These are phyloP conservation scores for Ceratocystis albifundus DNA, from an alignment of 2,329 filamentous ascomycete genomes.

Conservation along the genomic window DNA sequence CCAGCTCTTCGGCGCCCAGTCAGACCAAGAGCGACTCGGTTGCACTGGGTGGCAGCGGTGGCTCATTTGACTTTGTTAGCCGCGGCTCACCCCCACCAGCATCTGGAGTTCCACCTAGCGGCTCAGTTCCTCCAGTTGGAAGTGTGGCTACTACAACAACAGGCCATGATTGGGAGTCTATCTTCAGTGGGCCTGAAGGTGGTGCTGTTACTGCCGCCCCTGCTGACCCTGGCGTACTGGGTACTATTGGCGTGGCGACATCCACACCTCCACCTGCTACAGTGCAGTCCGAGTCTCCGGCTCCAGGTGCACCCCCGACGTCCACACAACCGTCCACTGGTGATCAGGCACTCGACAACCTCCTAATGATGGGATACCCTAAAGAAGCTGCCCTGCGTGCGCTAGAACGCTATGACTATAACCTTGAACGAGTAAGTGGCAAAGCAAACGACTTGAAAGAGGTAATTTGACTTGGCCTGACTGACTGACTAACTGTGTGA, in stretches of 20 bases:
- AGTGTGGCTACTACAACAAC: constrained; percentile 31
- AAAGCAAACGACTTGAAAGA: not conserved
- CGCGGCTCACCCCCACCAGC: constrained; percentile 26
- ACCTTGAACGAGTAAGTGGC: constrained; percentile 75
- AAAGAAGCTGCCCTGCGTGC: constrained; percentile 63
- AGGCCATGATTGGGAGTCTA: constrained; percentile 82
- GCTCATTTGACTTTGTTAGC: constrained; percentile 48
- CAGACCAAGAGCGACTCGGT: constrained; percentile 44
- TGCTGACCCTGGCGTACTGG: constrained; percentile 24
- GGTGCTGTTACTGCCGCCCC: constrained; percentile 25
- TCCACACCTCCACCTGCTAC: constrained; percentile 21
- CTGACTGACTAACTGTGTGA: not conserved
- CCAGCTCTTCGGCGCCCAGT: constrained; percentile 48
- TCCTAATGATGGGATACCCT: constrained; percentile 82
- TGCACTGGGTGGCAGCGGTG: constrained; percentile 42
- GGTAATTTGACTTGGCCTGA: not conserved
- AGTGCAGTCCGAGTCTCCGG: constrained; percentile 25
- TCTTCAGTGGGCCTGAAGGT: constrained; percentile 60
- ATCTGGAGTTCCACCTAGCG: not conserved
- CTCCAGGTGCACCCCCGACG: constrained; percentile 25
- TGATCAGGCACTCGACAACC: constrained; percentile 77
- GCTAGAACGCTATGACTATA: constrained; percentile 90
- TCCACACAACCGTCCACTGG: constrained; percentile 63
- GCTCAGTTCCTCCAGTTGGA: no score
- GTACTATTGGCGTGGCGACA: constrained; percentile 9